phyloP scores from a whole-genome alignment of 192 early-diverging fungal species.

The Umbelopsis vinacea region DNA sequence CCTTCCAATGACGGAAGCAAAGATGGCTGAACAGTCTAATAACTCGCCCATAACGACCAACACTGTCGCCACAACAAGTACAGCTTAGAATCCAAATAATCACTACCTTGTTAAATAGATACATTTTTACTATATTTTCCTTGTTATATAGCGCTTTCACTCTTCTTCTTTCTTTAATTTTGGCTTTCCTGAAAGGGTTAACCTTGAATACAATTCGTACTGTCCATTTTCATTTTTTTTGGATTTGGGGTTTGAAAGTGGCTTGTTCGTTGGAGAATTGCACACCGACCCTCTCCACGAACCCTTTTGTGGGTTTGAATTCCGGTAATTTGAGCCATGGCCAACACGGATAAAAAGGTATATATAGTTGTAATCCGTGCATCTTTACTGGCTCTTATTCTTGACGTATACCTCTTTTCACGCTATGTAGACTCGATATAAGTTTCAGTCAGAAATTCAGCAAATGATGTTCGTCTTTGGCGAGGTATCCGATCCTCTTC shows the following conservation, averaged over 20 bases:
- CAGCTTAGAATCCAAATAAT: constrained; percentile 11
- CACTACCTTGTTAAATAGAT: constrained; percentile 8
- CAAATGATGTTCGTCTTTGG: constrained; percentile 99
- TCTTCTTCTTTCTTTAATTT: not conserved
- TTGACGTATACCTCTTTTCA: not conserved
- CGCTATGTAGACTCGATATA: not conserved
- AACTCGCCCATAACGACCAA: not conserved
- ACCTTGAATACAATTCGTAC: not conserved
- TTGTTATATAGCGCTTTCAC: not conserved
- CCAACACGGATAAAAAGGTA: constrained; percentile 12
- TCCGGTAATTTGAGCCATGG: constrained; percentile 6
- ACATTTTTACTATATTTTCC: not conserved
- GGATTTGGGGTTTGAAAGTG: constrained; percentile 2
- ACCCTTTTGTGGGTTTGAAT: not conserved
- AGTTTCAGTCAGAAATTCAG: constrained; percentile 76
- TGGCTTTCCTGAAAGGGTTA: not conserved
- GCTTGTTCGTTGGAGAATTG: not conserved
- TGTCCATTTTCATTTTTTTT: not conserved
- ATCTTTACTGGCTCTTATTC: not conserved
- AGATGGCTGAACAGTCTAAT: not conserved
- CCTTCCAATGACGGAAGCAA: constrained; percentile 2
- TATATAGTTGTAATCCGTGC: no score
- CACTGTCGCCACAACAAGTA: not conserved
- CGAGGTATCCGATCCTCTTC: constrained; percentile 86
- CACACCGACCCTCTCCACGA: not conserved